A percentile compares a stretch with the other conserved stretches of the same genome.
Conservation (phyloP, 768 basidiomycete genomes). For the Thelephora ganbajun region DNA sequence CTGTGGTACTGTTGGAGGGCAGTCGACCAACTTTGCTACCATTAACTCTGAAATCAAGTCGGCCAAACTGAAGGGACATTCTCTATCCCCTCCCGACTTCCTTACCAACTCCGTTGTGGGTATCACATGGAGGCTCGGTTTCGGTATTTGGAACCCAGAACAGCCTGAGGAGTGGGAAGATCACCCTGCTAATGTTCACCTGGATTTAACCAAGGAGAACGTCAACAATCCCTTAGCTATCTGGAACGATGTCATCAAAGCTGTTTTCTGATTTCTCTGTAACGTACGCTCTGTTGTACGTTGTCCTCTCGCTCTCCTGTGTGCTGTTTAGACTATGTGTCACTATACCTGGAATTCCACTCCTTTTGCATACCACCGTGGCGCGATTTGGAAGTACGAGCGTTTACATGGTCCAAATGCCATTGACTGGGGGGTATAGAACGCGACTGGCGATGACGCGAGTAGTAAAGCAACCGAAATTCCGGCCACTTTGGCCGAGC, state of each 20-base stretch:
- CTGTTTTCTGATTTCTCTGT: too few species aligned
- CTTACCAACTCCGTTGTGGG: constrained; percentile 44
- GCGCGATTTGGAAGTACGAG: too few species aligned
- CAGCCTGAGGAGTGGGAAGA: constrained; percentile 54
- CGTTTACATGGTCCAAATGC: too few species aligned
- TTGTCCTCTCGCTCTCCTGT: too few species aligned
- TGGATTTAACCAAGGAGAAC: constrained; percentile 33
- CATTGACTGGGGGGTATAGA: too few species aligned
- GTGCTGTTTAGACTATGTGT: too few species aligned
- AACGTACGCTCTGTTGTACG: too few species aligned
- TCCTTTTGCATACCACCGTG: too few species aligned
- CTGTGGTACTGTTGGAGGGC: constrained; percentile 50
- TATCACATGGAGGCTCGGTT: constrained; percentile 51
- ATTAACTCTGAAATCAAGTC: constrained; percentile 51
- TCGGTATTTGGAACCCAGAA: constrained; percentile 35
- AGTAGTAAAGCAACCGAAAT: too few species aligned
- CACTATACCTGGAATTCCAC: too few species aligned
- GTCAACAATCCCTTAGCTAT: constrained; percentile 42
- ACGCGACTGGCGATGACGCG: too few species aligned
- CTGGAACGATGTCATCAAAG: constrained; percentile 34
- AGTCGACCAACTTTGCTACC: constrained; percentile 41
- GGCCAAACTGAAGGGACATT: constrained; percentile 9
- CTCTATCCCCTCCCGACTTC: background rate
- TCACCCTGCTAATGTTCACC: constrained; percentile 36
- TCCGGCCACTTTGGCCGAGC: too few species aligned